Percentiles rank a stretch among this genome's conserved stretches.
phyloP scores from a whole-genome alignment of 2,329 filamentous ascomycete species.

The Apiospora malaysiana region DNA sequence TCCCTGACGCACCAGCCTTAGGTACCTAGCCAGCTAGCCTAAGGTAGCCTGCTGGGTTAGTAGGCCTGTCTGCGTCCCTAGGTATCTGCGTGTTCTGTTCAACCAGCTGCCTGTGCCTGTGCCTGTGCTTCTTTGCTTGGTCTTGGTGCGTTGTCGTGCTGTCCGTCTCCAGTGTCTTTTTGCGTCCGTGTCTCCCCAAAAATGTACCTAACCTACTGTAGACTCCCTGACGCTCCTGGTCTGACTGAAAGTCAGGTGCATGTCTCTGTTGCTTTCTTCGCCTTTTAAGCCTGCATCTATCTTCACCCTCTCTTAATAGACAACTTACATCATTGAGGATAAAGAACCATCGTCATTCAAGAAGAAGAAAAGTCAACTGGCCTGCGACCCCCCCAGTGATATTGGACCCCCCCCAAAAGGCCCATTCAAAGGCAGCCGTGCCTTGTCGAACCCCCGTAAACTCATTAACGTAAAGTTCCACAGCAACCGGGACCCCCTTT shows the following conservation, averaged over 20 bases:
- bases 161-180: neutral
- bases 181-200: neutral
- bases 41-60: too few species aligned
- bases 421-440: constrained; percentile 4
- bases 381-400: neutral
- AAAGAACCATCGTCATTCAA: neutral
- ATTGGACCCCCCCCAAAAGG: neutral
- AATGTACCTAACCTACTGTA: neutral
- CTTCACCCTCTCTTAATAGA: neutral
- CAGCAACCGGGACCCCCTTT: constrained; percentile 18
- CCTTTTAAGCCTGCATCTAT: neutral
- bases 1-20: constrained; percentile 37
- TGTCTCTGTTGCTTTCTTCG: constrained; percentile 14
- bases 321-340: neutral
- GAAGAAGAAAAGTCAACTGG: neutral
- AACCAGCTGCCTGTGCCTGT: constrained; percentile 4
- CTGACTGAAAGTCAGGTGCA: constrained; percentile 9
- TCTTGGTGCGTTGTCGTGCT: constrained; percentile 1
- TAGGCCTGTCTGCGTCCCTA: too few species aligned
- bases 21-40: too few species aligned
- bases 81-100: too few species aligned
- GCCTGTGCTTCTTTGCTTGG: neutral
- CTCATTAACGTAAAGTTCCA: constrained; percentile 15
- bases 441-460: constrained; percentile 13
- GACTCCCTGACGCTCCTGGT: neutral